A percentile compares a stretch with the other conserved stretches of the same genome.
Conservation (phyloP, 768 basidiomycete species). For the Piloderma croceum region DNA sequence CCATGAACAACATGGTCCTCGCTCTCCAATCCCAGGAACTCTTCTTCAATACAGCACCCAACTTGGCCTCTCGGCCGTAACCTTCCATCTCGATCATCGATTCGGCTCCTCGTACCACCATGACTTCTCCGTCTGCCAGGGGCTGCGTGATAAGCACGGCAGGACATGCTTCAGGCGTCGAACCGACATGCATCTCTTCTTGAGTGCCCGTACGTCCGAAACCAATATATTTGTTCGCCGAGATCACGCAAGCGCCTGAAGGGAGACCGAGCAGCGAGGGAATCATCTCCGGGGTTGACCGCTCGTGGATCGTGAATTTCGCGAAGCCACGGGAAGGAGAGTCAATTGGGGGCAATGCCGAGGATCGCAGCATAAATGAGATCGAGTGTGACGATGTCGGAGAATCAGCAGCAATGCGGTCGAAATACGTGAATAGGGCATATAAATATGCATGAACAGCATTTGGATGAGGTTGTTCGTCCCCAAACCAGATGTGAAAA, state of each 20-base stretch:
- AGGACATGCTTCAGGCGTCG: constrained; percentile 7
- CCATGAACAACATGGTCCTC: constrained; percentile 15
- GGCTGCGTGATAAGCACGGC: constrained; percentile 8
- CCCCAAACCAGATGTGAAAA: constrained; percentile 10
- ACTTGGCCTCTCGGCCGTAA: constrained; percentile 4
- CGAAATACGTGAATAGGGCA: constrained; percentile 10
- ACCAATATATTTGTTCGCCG: constrained; percentile 9
- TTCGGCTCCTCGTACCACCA: constrained; percentile 10
- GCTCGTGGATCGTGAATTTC: no score
- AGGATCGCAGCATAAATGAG: no score
- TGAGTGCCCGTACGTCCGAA: constrained; percentile 14
- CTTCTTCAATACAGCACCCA: not conserved
- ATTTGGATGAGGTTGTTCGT: constrained; percentile 11
- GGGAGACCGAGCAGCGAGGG: no score
- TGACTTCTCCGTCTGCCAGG: constrained; percentile 5
- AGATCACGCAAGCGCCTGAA: constrained; percentile 11
- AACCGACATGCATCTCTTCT: constrained; percentile 14
- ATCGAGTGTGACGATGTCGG: no score
- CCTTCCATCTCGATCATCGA: constrained; percentile 7
- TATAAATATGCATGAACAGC: constrained; percentile 9
- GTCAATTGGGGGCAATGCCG: no score
- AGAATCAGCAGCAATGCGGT: constrained; percentile 1
- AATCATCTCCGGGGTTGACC: no score
- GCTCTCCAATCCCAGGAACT: constrained; percentile 3
- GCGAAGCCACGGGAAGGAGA: no score